These are phyloP conservation scores for Globisporangium spiculum DNA, from an alignment of 352 stramenopile species.

Conservation along the genomic window DNA sequence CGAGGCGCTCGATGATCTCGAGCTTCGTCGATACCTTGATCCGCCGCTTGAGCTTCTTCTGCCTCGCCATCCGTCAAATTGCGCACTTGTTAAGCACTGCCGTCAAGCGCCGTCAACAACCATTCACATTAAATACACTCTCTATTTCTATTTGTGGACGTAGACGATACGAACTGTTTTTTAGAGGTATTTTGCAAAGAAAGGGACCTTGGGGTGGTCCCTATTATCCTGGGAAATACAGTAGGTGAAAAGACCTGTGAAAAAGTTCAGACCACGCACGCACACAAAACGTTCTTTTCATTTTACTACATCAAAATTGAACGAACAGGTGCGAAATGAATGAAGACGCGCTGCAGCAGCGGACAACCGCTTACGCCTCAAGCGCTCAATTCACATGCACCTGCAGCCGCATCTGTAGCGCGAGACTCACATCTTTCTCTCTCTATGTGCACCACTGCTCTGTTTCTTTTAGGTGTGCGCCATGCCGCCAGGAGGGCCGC, in stretches of 20 bases:
- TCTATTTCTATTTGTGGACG: background rate
- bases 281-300: no score
- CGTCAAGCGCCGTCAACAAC: background rate
- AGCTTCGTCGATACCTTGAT: background rate
- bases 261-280: no score
- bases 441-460: no score
- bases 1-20: background rate
- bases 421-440: no score
- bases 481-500: background rate
- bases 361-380: no score
- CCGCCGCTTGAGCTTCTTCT: background rate
- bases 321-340: no score
- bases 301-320: no score
- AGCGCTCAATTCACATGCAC: no score
- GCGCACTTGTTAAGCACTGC: background rate
- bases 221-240: slow-evolving; percentile 1
- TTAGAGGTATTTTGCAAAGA: background rate
- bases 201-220: background rate
- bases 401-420: no score
- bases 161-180: no score
- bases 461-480: no score
- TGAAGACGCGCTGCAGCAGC: no score
- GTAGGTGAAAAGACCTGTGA: background rate
- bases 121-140: background rate
- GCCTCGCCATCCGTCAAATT: background rate